These are phyloP conservation scores for Globisporangium middletonii DNA, from an alignment of 352 stramenopile genomes.

Conservation along the genomic window DNA sequence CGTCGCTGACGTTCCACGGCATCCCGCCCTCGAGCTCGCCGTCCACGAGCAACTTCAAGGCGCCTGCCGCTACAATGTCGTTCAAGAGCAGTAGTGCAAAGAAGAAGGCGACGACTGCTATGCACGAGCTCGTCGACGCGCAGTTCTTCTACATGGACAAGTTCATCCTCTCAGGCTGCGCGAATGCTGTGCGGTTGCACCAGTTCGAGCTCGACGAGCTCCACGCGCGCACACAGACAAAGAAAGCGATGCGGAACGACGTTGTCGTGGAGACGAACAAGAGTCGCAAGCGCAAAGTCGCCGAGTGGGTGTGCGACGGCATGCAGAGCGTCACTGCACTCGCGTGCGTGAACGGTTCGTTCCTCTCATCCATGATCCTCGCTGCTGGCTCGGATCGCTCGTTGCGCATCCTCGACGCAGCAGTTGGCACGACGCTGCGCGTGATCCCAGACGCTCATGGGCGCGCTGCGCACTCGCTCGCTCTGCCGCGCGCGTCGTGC, in stretches of 20 bases:
- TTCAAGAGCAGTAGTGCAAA: slow-evolving; percentile 34
- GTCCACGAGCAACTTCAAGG: slow-evolving; percentile 8
- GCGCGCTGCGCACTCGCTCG: slow-evolving; percentile 58
- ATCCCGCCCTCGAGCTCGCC: slow-evolving; percentile 23
- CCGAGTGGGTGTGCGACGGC: slow-evolving; percentile 50
- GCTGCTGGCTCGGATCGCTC: slow-evolving; percentile 69
- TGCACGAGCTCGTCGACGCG: slow-evolving; percentile 58
- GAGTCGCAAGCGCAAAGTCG: slow-evolving; percentile 59
- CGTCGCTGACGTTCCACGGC: slow-evolving; percentile 53
- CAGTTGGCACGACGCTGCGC: slow-evolving; percentile 41
- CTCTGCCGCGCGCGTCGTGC: slow-evolving; percentile 56
- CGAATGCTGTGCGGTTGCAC: slow-evolving; percentile 57
- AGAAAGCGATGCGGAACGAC: slow-evolving; percentile 30
- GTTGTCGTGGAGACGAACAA: slow-evolving; percentile 42
- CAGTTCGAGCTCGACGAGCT: slow-evolving; percentile 71
- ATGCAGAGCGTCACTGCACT: slow-evolving; percentile 69
- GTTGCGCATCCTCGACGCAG: slow-evolving; percentile 69
- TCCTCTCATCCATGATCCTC: slow-evolving; percentile 74
- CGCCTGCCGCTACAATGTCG: background rate
- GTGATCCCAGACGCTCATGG: slow-evolving; percentile 59
- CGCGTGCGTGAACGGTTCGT: slow-evolving; percentile 72
- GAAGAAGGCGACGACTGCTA: slow-evolving; percentile 19
- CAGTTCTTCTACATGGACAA: slow-evolving; percentile 89
- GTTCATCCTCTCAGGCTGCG: slow-evolving; percentile 68
- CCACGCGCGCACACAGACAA: slow-evolving; percentile 34